Evolutionary conservation across 768 basidiomycete genomes (phyloP), one percentile per base, ranked within the genome.

Genomic region (Phallus indusiatus): DNA sequence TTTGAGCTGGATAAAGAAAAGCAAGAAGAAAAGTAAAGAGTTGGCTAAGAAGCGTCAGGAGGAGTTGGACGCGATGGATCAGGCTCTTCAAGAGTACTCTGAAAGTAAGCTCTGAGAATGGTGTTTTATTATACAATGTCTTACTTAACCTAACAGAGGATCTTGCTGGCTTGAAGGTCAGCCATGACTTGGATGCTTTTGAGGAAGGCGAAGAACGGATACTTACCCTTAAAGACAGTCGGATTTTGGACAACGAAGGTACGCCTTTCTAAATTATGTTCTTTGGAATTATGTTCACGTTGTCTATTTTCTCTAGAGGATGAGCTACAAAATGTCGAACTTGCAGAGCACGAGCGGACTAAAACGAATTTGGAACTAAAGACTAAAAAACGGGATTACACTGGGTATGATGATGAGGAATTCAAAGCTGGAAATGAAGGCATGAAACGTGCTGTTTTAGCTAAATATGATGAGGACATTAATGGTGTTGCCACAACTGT

Each of bases 161-260:
- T 74, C 81, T 98, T 65, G 83, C 79, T 62, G 96, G 96, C 50
- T 76, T 99, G 63, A 97, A 96, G 80, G 96, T 98, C 71, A 86
- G 81, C 76, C 96, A 98, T 74, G 93, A 90, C 78, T 85, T 94
- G 64, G 88, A 94, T 60, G 88, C 81, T 64, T 79, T 99, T 73
- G 89, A 86, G 62, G 94, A 95, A 73, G 94, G 95, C 65, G 88
- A 96, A 73, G 91, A 90, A 64, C 85, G 86, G 65, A 92, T 99
- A 77, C 85, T 99, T 66, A 99, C 96, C 3, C 76, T 98, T 69
- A 96, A 96, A 82, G 95, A 97, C 69, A 88, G 86, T 67, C 86
- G 93, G 48, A 88, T 99, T 61, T 84, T 99, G 47, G 94, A 94
- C 67, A 88, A 93, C 61, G 94, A 97, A 80, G 94, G 94, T 90